Evolutionary conservation across 2,329 filamentous ascomycete species (phyloP), one percentile per base, ranked within the genome.

Genomic region (Tricladium varicosporioides): DNA sequence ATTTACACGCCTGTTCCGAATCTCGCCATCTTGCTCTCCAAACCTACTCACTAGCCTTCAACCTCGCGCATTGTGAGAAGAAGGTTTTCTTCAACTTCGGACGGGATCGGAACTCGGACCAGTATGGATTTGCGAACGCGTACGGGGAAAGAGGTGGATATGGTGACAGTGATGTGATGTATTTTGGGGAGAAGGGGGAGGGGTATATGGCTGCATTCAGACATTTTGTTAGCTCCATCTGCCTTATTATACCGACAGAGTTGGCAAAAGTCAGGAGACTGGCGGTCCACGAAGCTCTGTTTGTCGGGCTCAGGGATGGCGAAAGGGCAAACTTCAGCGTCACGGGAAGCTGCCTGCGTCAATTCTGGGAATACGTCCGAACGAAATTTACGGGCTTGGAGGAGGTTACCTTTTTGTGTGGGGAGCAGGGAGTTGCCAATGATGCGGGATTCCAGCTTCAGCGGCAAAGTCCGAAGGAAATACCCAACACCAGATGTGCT

Each of bases 311-410:
- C 2, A 18, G 57, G 18, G 56, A 43, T 14, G 22, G 47, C 16
- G 27, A 44, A 14, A 44, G 22, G 31, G 31, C 5, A 40, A 52
- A 44, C 43, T 32, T 40, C 42, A n/a, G 16, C 31, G 47, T 57
- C 15, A 47, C 48, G 5, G 51, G 50, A 13, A 33, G 15, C 5
- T 48, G 53, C 19, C 14, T 65, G 9, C 15, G 54, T 9, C 47
- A 54, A 9, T 65, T 66, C 36, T 66, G 61, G 63, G 54, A 58
- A 31, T 50, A 46, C 14, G 47, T 66, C 1, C 55, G 47, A 42
- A 49, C 47, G 27, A 57, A 57, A 46, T 63, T 64, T 22, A 5
- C 14, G 9, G 44, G 27, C 7, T 5, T 63, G 5, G 45, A 59
- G 19, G 60, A 62, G 50, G 46, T 65, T 45, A 31, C 27, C 8